Percentiles rank a stretch among this genome's conserved stretches.
Conservation (phyloP, 2,329 filamentous ascomycete genomes). For the Arachnopeziza araneosa region DNA sequence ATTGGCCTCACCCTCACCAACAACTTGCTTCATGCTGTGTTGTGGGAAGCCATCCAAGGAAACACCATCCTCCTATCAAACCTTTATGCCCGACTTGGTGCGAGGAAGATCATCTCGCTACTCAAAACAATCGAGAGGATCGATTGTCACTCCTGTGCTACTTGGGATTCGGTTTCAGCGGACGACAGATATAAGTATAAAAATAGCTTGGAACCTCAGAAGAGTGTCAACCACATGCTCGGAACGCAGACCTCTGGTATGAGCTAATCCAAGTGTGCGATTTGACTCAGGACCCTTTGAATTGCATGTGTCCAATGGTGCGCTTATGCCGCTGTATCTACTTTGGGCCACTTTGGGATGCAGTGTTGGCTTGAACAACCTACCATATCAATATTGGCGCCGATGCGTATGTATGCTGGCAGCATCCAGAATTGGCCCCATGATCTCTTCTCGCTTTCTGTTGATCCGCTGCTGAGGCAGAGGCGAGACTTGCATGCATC, state of each 20-base stretch:
- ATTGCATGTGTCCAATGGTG: conserved; percentile 13
- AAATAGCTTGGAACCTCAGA: not conserved
- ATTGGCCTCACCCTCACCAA: not conserved
- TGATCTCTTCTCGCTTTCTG: conserved; percentile 17
- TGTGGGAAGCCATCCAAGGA: not conserved
- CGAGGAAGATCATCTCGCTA: not conserved
- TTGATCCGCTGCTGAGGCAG: conserved; percentile 8
- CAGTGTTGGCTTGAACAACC: conserved; percentile 15
- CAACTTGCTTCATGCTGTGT: not conserved
- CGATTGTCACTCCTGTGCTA: too few species aligned
- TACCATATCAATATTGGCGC: conserved; percentile 4
- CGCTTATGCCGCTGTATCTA: conserved; percentile 21
- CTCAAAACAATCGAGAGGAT: not conserved
- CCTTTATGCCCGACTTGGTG: not conserved
- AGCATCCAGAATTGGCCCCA: conserved; percentile 18
- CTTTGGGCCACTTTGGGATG: conserved; percentile 14
- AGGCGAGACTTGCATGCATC: not conserved
- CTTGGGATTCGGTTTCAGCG: not conserved
- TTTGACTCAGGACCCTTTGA: conserved; percentile 6
- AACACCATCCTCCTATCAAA: not conserved
- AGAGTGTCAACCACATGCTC: not conserved
- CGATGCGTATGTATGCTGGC: conserved; percentile 6
- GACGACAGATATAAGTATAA: not conserved
- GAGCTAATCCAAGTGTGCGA: not conserved
- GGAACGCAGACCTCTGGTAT: not conserved